phyloP scores from a whole-genome alignment of 2,329 filamentous ascomycete species.

The Alternaria tenuissima region DNA sequence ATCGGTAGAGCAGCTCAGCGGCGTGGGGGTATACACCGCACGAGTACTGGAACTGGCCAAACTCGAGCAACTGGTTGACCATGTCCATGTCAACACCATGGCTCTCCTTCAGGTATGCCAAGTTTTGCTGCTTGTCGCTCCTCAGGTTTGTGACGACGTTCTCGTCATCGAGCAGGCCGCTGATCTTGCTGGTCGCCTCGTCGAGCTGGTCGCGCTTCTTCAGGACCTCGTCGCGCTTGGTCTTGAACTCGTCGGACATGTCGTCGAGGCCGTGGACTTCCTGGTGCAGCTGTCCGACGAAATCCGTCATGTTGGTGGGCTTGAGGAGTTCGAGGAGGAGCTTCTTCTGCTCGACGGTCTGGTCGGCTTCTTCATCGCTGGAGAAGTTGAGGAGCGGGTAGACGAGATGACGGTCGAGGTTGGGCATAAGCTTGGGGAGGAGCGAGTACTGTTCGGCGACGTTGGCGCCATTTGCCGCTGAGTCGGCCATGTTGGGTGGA shows the following conservation, averaged over 20 bases:
- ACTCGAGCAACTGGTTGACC: constrained; percentile 95
- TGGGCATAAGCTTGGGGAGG: constrained; percentile 85
- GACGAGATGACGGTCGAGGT: constrained; percentile 94
- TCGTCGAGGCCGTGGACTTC: constrained; percentile 83
- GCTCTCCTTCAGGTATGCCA: constrained; percentile 96
- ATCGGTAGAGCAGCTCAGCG: constrained; percentile 93
- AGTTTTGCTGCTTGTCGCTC: constrained; percentile 97
- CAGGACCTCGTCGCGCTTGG: constrained; percentile 89
- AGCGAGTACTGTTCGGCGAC: constrained; percentile 79
- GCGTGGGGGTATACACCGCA: constrained; percentile 93
- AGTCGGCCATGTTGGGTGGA: constrained; percentile 52
- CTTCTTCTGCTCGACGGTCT: constrained; percentile 75
- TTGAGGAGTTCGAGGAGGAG: constrained; percentile 94
- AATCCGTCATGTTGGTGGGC: constrained; percentile 99
- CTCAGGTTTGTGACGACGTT: constrained; percentile 90
- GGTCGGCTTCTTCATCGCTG: constrained; percentile 80
- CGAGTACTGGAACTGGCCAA: constrained; percentile 97
- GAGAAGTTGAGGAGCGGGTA: constrained; percentile 96
- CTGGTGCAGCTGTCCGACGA: constrained; percentile 89
- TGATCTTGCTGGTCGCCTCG: constrained; percentile 88
- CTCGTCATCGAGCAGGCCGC: constrained; percentile 83
- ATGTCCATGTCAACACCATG: constrained; percentile 94
- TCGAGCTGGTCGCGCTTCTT: constrained; percentile 82
- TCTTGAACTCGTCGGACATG: constrained; percentile 82
- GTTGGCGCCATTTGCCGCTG: constrained; percentile 49